Evolutionary conservation across 2,329 filamentous ascomycete genomes (phyloP), one percentile per base, ranked within the genome.

Genomic region (Clonostachys solani): DNA sequence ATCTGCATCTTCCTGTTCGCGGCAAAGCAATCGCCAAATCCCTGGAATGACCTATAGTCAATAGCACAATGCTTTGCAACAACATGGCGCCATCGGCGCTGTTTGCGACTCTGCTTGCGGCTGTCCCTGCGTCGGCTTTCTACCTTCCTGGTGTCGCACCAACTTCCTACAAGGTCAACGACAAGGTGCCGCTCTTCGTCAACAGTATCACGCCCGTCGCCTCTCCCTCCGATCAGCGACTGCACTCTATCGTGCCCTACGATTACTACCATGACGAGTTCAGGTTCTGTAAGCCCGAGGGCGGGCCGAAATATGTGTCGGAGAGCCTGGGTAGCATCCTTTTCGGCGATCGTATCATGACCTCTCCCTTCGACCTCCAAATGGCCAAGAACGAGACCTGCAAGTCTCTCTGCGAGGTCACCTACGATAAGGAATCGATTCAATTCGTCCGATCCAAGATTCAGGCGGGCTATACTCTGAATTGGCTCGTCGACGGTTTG

Each of bases 101-200:
- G 45, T 60, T 80, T 18, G 66, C 72, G 42, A 66, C 77, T 23
- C 60, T 82, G 42, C 60, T 83, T 36, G 67, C 72, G 40, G 60
- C 73, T 42, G 61, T 74, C 29, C 77, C 81, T 19, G 69, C 75
- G 13, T 77, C 83, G 3, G 89, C 90, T 47, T 99, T 97, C 74
- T 99, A 99, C 72, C 87, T 99, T 38, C 94, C 92, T 36, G 94
- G 94, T 56, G 91, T 96, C 57, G 92, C 92, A 54, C 94, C 94
- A 18, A 95, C 90, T 40, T 92, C 92, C 48, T 99, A 99, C 74
- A 83, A 88, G 59, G 72, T 75, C 45, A 87, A 84, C 61, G 88
- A 94, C 58, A 72, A 72, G 23, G 94, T 99, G 19, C 89, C 92
- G 19, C 80, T 99, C 43, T 86, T 89, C 60, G 94, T 99, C 66